phyloP scores from a whole-genome alignment of 1,284 basidiomycete genomes.

The Irpex rosettiformis region DNA sequence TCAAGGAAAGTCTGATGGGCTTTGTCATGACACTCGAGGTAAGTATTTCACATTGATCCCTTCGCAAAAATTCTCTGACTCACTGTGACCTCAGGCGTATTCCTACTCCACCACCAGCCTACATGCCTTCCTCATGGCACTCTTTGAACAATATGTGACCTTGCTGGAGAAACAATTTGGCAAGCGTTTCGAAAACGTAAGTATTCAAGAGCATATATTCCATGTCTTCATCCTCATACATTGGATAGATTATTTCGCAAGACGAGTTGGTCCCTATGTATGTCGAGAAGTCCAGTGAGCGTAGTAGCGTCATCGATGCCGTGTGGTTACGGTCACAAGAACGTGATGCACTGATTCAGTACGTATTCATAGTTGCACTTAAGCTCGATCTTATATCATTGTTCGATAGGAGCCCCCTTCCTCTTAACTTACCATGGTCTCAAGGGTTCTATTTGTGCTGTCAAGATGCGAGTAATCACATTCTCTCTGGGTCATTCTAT shows the following conservation, averaged over 20 bases:
- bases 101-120: constrained; percentile 83
- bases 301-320: constrained; percentile 74
- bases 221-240: background rate
- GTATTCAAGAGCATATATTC: too few relatives aligned
- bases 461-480: constrained; percentile 73
- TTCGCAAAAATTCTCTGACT: too few relatives aligned
- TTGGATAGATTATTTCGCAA: constrained; percentile 71
- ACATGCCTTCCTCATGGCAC: constrained; percentile 79
- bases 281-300: constrained; percentile 69
- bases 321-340: constrained; percentile 85
- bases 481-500: background rate
- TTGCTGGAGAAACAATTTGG: constrained; percentile 85
- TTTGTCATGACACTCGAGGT: constrained; percentile 96
- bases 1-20: constrained; percentile 81
- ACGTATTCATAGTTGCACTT: constrained; percentile 21
- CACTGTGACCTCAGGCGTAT: constrained; percentile 79
- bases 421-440: constrained; percentile 89
- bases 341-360: constrained; percentile 62
- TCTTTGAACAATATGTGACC: constrained; percentile 90
- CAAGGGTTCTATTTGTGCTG: constrained; percentile 94
- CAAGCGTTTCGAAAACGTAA: constrained; percentile 76
- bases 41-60: too few relatives aligned
- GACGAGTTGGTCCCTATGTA: constrained; percentile 95
- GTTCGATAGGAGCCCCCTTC: constrained; percentile 56
- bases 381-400: background rate